Evolutionary conservation across 176 grass and related monocot species (phyloP), one percentile per base, ranked within the genome.

Genomic region (Raddia guianensis): DNA sequence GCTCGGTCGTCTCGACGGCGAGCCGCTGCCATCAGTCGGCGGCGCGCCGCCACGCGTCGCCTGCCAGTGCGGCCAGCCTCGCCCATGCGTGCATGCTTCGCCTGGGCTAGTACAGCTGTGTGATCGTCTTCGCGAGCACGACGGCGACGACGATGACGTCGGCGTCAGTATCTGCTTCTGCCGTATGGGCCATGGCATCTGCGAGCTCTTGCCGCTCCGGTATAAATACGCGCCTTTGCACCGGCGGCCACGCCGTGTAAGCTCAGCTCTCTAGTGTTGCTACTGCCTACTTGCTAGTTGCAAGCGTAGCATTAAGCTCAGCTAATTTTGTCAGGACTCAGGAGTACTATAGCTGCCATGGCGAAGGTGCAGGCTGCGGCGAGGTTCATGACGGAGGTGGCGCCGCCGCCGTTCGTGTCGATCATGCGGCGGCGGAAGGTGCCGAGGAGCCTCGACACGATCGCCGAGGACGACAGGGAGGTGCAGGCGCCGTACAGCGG

Each of bases 381-480:
- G 61, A 83, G 89, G 83, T 83, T 90, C 73, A 68, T 83, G 72
- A 95, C 77, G 37, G 93, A 92, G 87, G 90, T 88, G 49, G 90
- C 90, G 12, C 93, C 93, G 8, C 47, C 89, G 66, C 75, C 73
- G 80, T 58, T 95, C 5, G 83, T 82, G 62, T 78, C 85, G 3
- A 56, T 92, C 43, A 78, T 88, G 87, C 86, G 93, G 58, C 72
- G 65, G 49, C 42, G 60, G 75, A 92, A 88, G 78, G 78, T 61
- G 45, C 14, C 76, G 10, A 86, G 53, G 54, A 73, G 56, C 72
- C 87, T 95, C 18, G 90, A 92, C 63, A 90, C 90, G 8, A 95
- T 95, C 46, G 86, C 72, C 27, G 93, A 95, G 80, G 89, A 94
- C 58, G 92, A 95, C 33, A 90, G 67, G 72, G 90, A 95, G 64